Base-by-base conservation (phyloP, 495 filamentous ascomycete genomes). In the Podospora didyma region DNA sequence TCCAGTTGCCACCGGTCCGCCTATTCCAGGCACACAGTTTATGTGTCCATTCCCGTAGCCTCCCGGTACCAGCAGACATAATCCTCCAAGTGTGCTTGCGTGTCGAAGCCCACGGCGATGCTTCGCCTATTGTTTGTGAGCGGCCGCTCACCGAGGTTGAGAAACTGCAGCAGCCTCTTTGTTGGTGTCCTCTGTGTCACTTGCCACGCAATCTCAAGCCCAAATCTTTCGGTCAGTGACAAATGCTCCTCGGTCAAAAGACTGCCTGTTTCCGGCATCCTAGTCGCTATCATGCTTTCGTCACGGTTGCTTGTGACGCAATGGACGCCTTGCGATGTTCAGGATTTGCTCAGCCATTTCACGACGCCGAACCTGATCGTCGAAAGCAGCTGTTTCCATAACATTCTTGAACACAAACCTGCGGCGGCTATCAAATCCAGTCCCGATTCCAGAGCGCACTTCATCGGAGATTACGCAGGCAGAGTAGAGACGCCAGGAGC, bases 81-180 rank as follows among this genome's bases (percentile, higher is more conserved):
- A 42, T 16, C n/a, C n/a, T 17, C 39, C 12, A 5, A 1, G 12
- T 10, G 39, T 5, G 39, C 39, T 42, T 42, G 12, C 39, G 39
- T 16, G 39, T 42, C 39, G 26, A 31, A 31, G 3, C 9, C 4
- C 9, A 19, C 20, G 24, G 20, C 24, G 23, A 34, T 10, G 20
- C 12, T 16, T 12, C 24, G 35, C 6, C 16, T 34, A 2, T n/a
- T 34, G 26, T 26, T 16, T 51, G 17, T 11, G 28, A 34, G 31
- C 34, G 34, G 50, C 50, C 50, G 50, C 50, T 52, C 50, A 52
- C 50, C 50, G 50, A 22, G 50, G 50, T 52, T 31, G 24, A 10
- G 31, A 14, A 14, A 19, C 24, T 41, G 50, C 17, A 35, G 19
- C 50, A 52, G 12, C 50, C 2, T 31, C 26, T 31, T 31, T 31